A percentile compares a stretch with the other conserved stretches of the same genome.
Evolutionary conservation across 164 flowering plant genomes (phyloP).

Genomic region (Piper betle): DNA sequence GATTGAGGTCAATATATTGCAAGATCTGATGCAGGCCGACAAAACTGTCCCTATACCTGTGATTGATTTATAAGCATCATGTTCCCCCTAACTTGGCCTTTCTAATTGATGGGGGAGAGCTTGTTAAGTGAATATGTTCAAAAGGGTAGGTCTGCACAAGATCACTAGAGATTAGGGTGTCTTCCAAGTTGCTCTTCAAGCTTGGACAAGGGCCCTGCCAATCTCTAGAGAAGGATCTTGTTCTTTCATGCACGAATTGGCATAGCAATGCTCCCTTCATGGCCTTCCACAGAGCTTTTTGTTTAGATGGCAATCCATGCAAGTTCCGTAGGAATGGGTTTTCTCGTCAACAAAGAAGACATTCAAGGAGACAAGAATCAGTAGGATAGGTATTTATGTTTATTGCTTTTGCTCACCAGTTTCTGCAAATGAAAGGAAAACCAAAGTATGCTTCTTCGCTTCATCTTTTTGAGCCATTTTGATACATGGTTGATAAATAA

Average conservation of each 20-base stretch:
- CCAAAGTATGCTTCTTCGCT: too few species aligned
- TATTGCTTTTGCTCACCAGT: background rate
- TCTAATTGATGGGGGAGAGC: background rate
- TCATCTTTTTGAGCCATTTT: too few species aligned
- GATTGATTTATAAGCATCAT: constrained; percentile 1
- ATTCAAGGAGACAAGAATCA: constrained; percentile 2
- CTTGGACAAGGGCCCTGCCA: background rate
- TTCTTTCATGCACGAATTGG: background rate
- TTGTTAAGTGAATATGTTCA: constrained; percentile 1
- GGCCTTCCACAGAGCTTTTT: background rate
- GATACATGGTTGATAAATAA: too few species aligned
- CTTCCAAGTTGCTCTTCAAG: background rate
- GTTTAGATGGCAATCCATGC: constrained; percentile 1
- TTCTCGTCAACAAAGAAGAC: background rate
- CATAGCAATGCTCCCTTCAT: background rate
- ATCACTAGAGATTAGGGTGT: constrained; percentile 5
- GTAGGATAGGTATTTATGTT: background rate
- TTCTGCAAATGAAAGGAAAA: too few species aligned
- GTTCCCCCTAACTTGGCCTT: background rate
- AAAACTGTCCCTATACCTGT: background rate
- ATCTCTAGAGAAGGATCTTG: constrained; percentile 1
- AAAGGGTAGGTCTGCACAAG: background rate
- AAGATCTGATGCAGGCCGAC: background rate
- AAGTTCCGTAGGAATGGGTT: background rate
- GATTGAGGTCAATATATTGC: background rate